A percentile compares a stretch with the other conserved stretches of the same genome.
Conservation (phyloP, 2,329 filamentous ascomycete species). For the Mycosphaerella sp. region DNA sequence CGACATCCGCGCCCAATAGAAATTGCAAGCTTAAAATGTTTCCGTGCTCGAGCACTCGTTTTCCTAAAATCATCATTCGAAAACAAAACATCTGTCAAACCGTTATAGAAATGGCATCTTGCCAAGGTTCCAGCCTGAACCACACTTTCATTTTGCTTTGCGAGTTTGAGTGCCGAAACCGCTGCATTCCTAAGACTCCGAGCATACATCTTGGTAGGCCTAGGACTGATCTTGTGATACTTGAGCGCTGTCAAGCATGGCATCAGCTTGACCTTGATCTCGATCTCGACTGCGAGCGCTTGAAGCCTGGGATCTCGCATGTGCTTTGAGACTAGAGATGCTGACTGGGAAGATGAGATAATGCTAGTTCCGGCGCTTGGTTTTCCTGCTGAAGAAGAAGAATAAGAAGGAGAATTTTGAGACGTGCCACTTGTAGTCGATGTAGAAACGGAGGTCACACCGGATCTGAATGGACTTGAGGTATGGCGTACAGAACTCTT, state of each 20-base stretch:
- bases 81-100: slow-evolving; percentile 1
- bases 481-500: neutral
- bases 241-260: slow-evolving; percentile 1
- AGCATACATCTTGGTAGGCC: neutral
- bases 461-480: neutral
- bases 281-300: neutral
- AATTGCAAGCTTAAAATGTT: neutral
- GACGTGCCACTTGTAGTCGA: neutral
- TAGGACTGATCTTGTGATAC: neutral
- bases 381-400: no score
- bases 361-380: neutral
- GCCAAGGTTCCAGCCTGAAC: neutral
- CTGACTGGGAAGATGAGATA: neutral
- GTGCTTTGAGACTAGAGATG: neutral
- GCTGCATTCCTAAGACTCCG: neutral
- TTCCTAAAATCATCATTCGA: neutral
- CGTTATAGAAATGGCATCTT: slow-evolving; percentile 4
- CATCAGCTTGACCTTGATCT: neutral
- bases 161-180: neutral
- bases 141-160: neutral
- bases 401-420: neutral
- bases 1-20: neutral
- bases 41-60: slow-evolving; percentile 2
- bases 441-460: neutral
- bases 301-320: neutral